These are phyloP conservation scores for Capronia epimyces DNA, from an alignment of 2,329 filamentous ascomycete genomes.

Conservation along the genomic window DNA sequence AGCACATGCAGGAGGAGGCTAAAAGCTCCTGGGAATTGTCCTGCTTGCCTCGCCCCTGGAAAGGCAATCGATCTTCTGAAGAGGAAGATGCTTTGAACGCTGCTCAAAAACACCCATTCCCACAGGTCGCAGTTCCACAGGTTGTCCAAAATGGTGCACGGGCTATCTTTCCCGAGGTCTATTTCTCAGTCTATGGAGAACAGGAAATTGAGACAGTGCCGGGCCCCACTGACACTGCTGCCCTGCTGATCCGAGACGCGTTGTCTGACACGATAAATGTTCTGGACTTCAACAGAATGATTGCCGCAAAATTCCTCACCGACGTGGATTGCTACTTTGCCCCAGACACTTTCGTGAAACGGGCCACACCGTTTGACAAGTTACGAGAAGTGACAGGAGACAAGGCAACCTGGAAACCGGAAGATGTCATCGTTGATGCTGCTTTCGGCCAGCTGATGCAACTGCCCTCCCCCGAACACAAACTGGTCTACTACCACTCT, in stretches of 20 bases:
- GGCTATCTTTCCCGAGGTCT: constrained; percentile 83
- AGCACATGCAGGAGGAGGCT: constrained; percentile 74
- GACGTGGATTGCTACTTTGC: constrained; percentile 94
- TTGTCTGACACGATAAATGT: constrained; percentile 91
- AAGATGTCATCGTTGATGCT: constrained; percentile 94
- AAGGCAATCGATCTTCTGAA: constrained; percentile 36
- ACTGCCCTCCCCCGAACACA: constrained; percentile 81
- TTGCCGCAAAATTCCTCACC: constrained; percentile 80
- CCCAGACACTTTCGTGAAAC: constrained; percentile 82
- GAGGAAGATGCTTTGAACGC: constrained; percentile 56
- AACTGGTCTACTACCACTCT: constrained; percentile 93
- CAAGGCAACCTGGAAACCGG: constrained; percentile 86
- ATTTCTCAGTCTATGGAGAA: constrained; percentile 83
- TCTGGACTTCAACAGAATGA: constrained; percentile 84
- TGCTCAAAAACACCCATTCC: constrained; percentile 68
- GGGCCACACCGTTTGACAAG: constrained; percentile 86
- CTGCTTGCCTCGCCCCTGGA: constrained; percentile 56
- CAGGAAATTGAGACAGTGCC: constrained; percentile 90
- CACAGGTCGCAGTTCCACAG: constrained; percentile 67
- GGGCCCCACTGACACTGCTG: constrained; percentile 65
- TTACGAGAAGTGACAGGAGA: constrained; percentile 61
- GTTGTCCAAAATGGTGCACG: constrained; percentile 68
- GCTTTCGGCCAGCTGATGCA: constrained; percentile 94
- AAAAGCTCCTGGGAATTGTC: constrained; percentile 67
- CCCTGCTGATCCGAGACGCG: constrained; percentile 76